A percentile compares a stretch with the other conserved stretches of the same genome.
Conservation (phyloP, 2,329 filamentous ascomycete species). For the Simplicillium aogashimaense region DNA sequence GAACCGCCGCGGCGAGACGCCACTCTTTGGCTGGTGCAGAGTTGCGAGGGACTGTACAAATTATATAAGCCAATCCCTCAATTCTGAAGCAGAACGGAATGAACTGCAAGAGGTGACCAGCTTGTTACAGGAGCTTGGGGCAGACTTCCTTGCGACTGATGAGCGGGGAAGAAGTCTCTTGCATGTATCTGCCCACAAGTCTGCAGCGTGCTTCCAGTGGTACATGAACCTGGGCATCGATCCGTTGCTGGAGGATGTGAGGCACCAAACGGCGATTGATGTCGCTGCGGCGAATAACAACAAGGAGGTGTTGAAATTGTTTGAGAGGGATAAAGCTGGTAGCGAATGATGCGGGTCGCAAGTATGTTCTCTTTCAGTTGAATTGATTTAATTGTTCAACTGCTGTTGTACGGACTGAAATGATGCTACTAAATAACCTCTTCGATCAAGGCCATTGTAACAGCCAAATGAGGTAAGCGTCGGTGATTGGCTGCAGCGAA, state of each 20-base stretch:
- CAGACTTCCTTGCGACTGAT: slow-evolving; percentile 16
- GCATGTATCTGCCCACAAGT: slow-evolving; percentile 15
- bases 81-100: background rate
- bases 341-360: background rate
- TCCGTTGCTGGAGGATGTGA: slow-evolving; percentile 16
- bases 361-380: background rate
- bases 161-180: slow-evolving; percentile 15
- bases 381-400: too few species aligned
- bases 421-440: too few species aligned
- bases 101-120: slow-evolving; percentile 2
- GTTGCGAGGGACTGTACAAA: too few species aligned
- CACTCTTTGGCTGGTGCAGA: slow-evolving; percentile 4
- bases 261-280: slow-evolving; percentile 20
- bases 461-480: too few species aligned
- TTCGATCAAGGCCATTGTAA: slow-evolving; percentile 19
- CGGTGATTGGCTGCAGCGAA: too few species aligned
- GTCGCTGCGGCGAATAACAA: slow-evolving; percentile 17
- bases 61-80: too few species aligned
- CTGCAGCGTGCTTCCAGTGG: slow-evolving; percentile 11
- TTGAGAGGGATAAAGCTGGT: background rate
- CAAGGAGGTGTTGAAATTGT: slow-evolving; percentile 2
- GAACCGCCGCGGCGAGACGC: slow-evolving; percentile 8
- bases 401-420: too few species aligned
- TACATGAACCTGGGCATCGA: slow-evolving; percentile 18
- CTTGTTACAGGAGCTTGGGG: slow-evolving; percentile 11